Evolutionary conservation across 305 asterid genomes (phyloP), one percentile per base, ranked within the genome.

Genomic region (Fraxinus xanthoxyloides): DNA sequence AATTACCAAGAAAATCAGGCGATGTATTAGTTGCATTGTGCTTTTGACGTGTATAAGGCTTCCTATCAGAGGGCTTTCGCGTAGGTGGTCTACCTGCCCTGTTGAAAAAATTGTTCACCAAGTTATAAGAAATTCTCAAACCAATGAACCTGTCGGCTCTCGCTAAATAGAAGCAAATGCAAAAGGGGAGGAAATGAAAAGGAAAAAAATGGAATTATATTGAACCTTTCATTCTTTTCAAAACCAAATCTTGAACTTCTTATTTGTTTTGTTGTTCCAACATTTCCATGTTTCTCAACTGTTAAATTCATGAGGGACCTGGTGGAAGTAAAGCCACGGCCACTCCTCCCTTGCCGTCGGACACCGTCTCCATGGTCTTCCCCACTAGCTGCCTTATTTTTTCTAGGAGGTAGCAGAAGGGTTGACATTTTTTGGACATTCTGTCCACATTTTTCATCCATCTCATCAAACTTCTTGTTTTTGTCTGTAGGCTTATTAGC

Each of bases 11-110:
- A 87, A 90, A 94, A 89, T 95, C 93, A 9, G 96, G 89, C 75
- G 91, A 86, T 40, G 89, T 77, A 86, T 80, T 90, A 84, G 90
- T 85, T 75, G 89, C 63, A 75, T 89, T 85, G 84, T 91, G 92
- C 87, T 92, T 95, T 87, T 94, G 99, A 31, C 95, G 94, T 24
- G 93, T 80, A 84, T 89, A 91, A 51, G 93, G 92, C 87, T 90
- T 94, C 86, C 99, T 94, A 81, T 94, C 97, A 86, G 98, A 89
- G 79, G 89, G 95, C 89, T 95, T 95, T 82, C 99, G 88, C 13
- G 93, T 88, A 77, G 97, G 95, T 59, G 95, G 96, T 63, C 99
- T 88, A 70, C 98, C 98, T 76, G 88, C 86, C 86, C 89, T 91
- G 93, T 95, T 91, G 96, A 84, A 85, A 46, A 88, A 72, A 78